These are phyloP conservation scores for Colletotrichum graminicola DNA, from an alignment of 2,329 filamentous ascomycete genomes.

Conservation along the genomic window DNA sequence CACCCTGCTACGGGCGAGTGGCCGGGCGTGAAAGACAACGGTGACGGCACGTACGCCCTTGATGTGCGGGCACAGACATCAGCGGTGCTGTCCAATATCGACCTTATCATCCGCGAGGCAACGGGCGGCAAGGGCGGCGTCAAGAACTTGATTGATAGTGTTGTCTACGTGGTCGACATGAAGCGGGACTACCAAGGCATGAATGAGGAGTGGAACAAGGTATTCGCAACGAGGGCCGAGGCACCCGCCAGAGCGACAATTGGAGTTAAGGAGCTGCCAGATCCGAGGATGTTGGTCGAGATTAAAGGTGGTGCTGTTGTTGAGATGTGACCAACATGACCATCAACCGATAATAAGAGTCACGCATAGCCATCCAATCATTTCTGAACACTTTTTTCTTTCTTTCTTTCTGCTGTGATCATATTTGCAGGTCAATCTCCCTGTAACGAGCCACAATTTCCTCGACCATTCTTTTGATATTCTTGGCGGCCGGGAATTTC, in stretches of 20 bases:
- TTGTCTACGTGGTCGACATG: constrained; percentile 2
- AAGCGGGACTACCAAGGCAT: constrained; percentile 4
- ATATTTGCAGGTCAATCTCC: constrained; percentile 31
- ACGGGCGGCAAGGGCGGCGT: constrained; percentile 5
- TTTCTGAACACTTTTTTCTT: not conserved
- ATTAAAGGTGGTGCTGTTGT: constrained; percentile 1
- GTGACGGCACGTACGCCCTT: constrained; percentile 50
- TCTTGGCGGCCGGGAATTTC: constrained; percentile 50
- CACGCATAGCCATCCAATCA: not conserved
- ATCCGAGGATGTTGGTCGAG: not conserved
- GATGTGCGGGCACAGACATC: constrained; percentile 47
- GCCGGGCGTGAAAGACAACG: constrained; percentile 52
- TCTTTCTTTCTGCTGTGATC: not conserved
- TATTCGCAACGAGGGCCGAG: not conserved
- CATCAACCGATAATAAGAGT: not conserved
- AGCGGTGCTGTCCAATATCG: not conserved
- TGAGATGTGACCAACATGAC: not conserved
- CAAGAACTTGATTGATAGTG: not conserved
- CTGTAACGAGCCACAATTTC: constrained; percentile 46
- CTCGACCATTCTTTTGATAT: constrained; percentile 44
- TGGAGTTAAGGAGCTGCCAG: constrained; percentile 3
- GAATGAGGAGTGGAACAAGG: constrained; percentile 8
- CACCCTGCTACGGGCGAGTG: constrained; percentile 50
- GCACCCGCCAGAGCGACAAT: constrained; percentile 1
- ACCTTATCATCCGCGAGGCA: not conserved